phyloP scores from a whole-genome alignment of 306 rosid genomes.

The Citrullus amarus region DNA sequence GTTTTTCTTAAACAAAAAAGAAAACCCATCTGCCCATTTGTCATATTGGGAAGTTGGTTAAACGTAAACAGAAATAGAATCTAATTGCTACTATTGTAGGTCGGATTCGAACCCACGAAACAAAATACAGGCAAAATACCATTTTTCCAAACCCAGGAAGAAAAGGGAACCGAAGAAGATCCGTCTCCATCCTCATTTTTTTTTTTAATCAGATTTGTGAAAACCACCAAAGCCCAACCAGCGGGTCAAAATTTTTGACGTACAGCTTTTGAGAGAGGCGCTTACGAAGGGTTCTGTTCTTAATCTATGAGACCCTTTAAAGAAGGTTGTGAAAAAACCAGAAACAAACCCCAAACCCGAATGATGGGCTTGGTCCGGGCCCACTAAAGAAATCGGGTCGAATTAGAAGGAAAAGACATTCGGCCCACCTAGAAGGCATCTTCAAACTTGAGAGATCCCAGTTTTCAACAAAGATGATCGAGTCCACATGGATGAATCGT shows the following conservation, averaged over 20 bases:
- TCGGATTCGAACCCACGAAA: background rate
- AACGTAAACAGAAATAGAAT: background rate
- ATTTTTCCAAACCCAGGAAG: constrained; percentile 3
- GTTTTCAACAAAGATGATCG: background rate
- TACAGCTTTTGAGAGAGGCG: background rate
- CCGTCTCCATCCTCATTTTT: background rate
- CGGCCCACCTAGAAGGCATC: background rate
- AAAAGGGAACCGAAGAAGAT: constrained; percentile 3
- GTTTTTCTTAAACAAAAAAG: background rate
- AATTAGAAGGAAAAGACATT: background rate
- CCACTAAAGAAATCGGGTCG: background rate
- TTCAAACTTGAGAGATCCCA: background rate
- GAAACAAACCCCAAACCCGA: background rate
- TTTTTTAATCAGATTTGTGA: background rate
- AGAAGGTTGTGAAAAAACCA: background rate
- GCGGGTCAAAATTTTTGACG: background rate
- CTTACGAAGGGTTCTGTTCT: background rate
- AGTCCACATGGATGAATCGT: constrained; percentile 5
- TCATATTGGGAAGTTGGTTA: background rate
- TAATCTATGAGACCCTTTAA: background rate
- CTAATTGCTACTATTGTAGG: background rate
- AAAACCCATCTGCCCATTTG: background rate
- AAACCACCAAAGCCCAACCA: constrained; percentile 9
- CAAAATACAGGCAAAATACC: background rate
- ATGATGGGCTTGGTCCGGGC: background rate